These are phyloP conservation scores for Prunus mume DNA, from an alignment of 306 rosid genomes.

Conservation along the genomic window DNA sequence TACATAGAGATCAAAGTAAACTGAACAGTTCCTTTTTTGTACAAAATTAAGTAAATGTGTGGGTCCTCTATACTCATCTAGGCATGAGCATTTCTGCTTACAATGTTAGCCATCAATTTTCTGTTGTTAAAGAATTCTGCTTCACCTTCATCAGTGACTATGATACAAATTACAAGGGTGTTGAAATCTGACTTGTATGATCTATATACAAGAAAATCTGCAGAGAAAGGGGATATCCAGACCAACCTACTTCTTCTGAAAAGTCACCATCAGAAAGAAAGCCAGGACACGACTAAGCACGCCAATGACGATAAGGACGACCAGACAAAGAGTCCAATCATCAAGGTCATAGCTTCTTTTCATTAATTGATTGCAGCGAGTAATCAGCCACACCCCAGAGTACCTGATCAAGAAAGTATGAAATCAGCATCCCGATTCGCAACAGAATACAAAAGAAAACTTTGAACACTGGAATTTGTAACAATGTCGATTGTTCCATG, in stretches of 20 bases:
- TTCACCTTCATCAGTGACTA: background rate
- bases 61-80: background rate
- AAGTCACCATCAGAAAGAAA: slow-evolving; percentile 41
- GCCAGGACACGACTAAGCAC: slow-evolving; percentile 43
- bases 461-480: background rate
- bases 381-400: slow-evolving; percentile 82
- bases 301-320: slow-evolving; percentile 44
- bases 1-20: background rate
- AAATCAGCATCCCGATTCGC: background rate
- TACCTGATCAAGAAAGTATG: slow-evolving; percentile 42
- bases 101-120: slow-evolving; percentile 21
- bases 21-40: slow-evolving; percentile 1
- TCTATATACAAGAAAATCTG: background rate
- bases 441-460: background rate
- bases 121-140: slow-evolving; percentile 12
- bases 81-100: background rate
- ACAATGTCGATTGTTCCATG: background rate
- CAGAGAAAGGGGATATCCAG: background rate
- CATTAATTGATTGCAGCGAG: slow-evolving; percentile 68
- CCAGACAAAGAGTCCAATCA: slow-evolving; percentile 57
- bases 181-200: background rate
- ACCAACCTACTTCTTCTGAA: slow-evolving; percentile 41
- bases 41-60: background rate
- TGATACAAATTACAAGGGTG: slow-evolving; percentile 9
- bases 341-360: slow-evolving; percentile 48